phyloP scores from a whole-genome alignment of 305 asterid species.

The Rubia peregrina region DNA sequence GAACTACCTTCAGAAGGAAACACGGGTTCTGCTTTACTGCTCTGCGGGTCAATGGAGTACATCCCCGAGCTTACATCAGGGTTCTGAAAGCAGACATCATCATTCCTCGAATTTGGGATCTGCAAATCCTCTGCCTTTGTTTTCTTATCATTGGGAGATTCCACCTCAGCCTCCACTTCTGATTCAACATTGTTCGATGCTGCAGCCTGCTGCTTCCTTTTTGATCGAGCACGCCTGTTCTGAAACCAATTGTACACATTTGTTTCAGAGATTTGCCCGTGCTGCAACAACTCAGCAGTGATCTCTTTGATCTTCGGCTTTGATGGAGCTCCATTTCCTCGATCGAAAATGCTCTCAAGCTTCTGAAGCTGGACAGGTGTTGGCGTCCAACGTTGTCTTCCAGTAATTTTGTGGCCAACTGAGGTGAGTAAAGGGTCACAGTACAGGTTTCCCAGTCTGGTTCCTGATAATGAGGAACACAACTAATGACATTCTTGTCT shows the following conservation, averaged over 20 bases:
- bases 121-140: conserved; percentile 66
- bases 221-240: conserved; percentile 95
- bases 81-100: conserved; percentile 59
- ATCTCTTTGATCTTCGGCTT: conserved; percentile 93
- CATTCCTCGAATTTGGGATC: conserved; percentile 37
- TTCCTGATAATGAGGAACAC: conserved; percentile 40
- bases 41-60: conserved; percentile 39
- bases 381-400: conserved; percentile 98
- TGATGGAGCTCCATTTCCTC: conserved; percentile 92
- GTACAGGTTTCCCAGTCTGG: conserved; percentile 70
- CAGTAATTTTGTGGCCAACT: conserved; percentile 71
- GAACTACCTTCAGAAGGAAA: conserved; percentile 64
- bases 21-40: conserved; percentile 53
- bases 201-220: conserved; percentile 75
- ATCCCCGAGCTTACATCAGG: conserved; percentile 39
- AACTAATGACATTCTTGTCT: not conserved
- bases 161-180: conserved; percentile 86
- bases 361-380: conserved; percentile 89
- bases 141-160: conserved; percentile 72
- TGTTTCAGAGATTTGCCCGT: conserved; percentile 92
- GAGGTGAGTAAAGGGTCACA: conserved; percentile 65
- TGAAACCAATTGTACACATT: conserved; percentile 99
- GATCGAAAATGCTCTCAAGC: conserved; percentile 81
- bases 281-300: conserved; percentile 77
- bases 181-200: conserved; percentile 52